Conservation (phyloP, 1,284 basidiomycete species). For the Cryptococcus sp. region DNA sequence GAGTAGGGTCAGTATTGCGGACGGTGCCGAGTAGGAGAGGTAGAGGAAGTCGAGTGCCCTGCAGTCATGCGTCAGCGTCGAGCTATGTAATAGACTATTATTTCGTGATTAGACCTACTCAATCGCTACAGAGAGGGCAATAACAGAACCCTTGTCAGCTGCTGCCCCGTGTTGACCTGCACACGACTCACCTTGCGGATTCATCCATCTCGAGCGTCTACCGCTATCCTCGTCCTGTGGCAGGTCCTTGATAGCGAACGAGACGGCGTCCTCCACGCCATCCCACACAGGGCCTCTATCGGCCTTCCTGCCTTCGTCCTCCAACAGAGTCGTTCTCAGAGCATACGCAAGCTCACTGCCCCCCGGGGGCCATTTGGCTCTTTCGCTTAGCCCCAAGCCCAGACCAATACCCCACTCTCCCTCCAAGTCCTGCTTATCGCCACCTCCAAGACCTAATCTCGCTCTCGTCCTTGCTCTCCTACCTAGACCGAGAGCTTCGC, state of each 20-base stretch:
- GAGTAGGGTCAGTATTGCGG: constrained; percentile 69
- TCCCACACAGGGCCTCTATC: constrained; percentile 52
- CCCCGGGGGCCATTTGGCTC: constrained; percentile 78
- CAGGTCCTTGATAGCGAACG: constrained; percentile 76
- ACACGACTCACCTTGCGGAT: constrained; percentile 59
- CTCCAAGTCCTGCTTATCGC: constrained; percentile 1
- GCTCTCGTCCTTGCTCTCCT: constrained; percentile 40
- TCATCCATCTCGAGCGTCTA: constrained; percentile 69
- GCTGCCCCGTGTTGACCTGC: not conserved
- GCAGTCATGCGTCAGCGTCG: constrained; percentile 1
- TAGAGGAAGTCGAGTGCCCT: constrained; percentile 85
- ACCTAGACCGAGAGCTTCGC: constrained; percentile 38
- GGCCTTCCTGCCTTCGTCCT: constrained; percentile 20
- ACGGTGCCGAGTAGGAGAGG: constrained; percentile 79
- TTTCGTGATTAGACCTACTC: constrained; percentile 62
- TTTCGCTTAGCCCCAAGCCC: constrained; percentile 66
- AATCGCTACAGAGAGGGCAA: constrained; percentile 55
- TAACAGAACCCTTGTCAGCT: constrained; percentile 2
- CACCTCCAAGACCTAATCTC: constrained; percentile 34
- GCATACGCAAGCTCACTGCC: constrained; percentile 78
- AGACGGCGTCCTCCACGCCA: constrained; percentile 74
- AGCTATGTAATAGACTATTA: constrained; percentile 21
- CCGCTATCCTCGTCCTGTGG: constrained; percentile 57
- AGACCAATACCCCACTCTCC: constrained; percentile 63
- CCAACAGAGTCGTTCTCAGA: constrained; percentile 58